Base-by-base conservation (phyloP, 176 grass and related monocot species). In the Ensete glaucum region DNA sequence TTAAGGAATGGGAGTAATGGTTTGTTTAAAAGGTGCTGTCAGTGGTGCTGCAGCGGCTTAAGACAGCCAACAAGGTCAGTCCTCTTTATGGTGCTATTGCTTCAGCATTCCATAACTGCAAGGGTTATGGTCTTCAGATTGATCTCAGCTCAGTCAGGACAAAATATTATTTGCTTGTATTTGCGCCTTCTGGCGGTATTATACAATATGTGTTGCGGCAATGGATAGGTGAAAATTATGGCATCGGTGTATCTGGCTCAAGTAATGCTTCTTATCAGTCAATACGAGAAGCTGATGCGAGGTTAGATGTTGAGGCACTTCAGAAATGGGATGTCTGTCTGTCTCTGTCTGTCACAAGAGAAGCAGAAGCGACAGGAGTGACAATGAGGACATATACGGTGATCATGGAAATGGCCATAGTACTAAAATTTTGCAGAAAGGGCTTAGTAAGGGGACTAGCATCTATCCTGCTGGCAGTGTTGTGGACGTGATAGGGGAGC, bases 131-230 rank as follows among this genome's bases (percentile, higher is more conserved):
- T 54, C 67, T 63, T 64, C 63, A 69, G 20, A 79, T 75, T 29
- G 83, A 92, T 83, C 78, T 60, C 23, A 82, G 69, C 78, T 83
- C 25, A 15, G 78, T 59, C 56, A 52, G 63, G 62, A 82, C 84
- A 62, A 90, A 90, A 77, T 89, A 92, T 83, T 80, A 83, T 76
- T 87, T 96, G 67, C 79, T 96, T 64, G 93, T 96, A 21, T 96
- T 96, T 78, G 92, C 93, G 62, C 93, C 93, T 58, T 88, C 85
- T 78, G 93, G 93, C 76, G 88, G 81, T 81, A 96, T 96, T 64
- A 86, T 96, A 85, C 87, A 96, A 62, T 96, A 96, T 85, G 84
- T 90, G 70, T 81, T 92, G 21, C 89, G 90, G 78, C 79, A 76
- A 48, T 83, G 71, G 64, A 52, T 67, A 50, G 84, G 83, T 71